These are phyloP conservation scores for Tephrocybe sp. DNA, from an alignment of 768 basidiomycete genomes.

Conservation along the genomic window DNA sequence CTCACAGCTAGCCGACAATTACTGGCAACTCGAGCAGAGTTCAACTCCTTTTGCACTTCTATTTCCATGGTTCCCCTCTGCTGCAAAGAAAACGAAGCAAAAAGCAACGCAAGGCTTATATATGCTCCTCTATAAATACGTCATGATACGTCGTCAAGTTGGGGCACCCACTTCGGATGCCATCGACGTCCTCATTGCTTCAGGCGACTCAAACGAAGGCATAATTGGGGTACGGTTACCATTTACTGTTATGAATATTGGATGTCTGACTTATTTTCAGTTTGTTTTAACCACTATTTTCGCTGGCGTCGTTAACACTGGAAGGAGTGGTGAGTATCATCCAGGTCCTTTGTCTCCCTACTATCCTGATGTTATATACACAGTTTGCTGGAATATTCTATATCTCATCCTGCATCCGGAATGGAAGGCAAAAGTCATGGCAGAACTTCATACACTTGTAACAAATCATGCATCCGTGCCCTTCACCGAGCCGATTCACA, in stretches of 20 bases:
- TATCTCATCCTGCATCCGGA: slow-evolving; percentile 27
- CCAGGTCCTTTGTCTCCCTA: neutral
- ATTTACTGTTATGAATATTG: neutral
- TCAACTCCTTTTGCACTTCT: slow-evolving; percentile 15
- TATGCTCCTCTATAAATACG: slow-evolving; percentile 2
- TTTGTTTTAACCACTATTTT: slow-evolving; percentile 31
- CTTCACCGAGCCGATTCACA: slow-evolving; percentile 27
- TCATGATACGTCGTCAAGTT: neutral
- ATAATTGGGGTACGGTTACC: slow-evolving; percentile 23
- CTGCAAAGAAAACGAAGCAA: slow-evolving; percentile 14
- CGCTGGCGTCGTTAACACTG: slow-evolving; percentile 33
- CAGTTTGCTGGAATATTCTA: slow-evolving; percentile 35
- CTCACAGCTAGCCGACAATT: slow-evolving; percentile 6
- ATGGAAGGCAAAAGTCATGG: slow-evolving; percentile 30
- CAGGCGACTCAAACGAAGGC: slow-evolving; percentile 13
- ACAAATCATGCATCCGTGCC: slow-evolving; percentile 21
- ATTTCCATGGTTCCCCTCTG: slow-evolving; percentile 23
- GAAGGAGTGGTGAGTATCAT: slow-evolving; percentile 25
- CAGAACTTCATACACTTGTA: slow-evolving; percentile 28
- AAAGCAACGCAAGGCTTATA: slow-evolving; percentile 16
- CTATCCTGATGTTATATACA: neutral
- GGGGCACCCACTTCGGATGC: slow-evolving; percentile 12
- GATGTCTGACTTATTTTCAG: slow-evolving; percentile 11
- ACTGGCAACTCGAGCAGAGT: slow-evolving; percentile 15
- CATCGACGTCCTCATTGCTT: slow-evolving; percentile 18